Percentiles rank a stretch among this genome's conserved stretches.
Conservation (phyloP, 768 basidiomycete species). For the Boletus reticulatus region DNA sequence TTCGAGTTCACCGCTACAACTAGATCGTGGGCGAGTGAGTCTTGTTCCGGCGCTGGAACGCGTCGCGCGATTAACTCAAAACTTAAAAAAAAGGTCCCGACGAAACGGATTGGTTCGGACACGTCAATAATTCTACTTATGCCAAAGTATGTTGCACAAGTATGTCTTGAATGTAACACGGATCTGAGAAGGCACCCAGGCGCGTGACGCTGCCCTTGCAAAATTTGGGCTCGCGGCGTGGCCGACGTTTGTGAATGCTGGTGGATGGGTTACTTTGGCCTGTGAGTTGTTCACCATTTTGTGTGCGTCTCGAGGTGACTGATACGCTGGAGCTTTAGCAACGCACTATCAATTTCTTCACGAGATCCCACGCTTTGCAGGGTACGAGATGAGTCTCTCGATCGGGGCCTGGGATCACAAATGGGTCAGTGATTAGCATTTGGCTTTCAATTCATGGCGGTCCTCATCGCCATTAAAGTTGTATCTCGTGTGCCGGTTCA, state of each 20-base stretch:
- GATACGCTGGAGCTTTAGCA: not conserved
- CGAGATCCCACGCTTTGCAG: conserved; percentile 15
- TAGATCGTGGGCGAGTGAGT: conserved; percentile 17
- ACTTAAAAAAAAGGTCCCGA: conserved; percentile 13
- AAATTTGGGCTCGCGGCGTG: conserved; percentile 5
- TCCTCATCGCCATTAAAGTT: conserved; percentile 2
- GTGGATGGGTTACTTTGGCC: conserved; percentile 6
- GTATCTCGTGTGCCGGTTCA: conserved; percentile 17
- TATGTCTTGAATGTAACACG: not conserved
- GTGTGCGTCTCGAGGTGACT: not conserved
- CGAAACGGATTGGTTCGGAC: conserved; percentile 18
- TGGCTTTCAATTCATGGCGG: not conserved
- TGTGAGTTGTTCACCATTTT: not conserved
- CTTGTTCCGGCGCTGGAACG: not conserved
- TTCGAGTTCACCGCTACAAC: conserved; percentile 7
- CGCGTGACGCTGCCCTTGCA: conserved; percentile 15
- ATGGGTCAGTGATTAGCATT: conserved; percentile 8
- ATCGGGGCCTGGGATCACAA: conserved; percentile 19
- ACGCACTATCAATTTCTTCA: conserved; percentile 16
- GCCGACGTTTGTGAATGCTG: conserved; percentile 10
- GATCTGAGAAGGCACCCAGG: conserved; percentile 1
- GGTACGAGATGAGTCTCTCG: conserved; percentile 14
- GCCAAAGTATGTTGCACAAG: conserved; percentile 5
- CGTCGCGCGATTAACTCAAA: not conserved
- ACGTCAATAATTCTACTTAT: conserved; percentile 15